A percentile compares a stretch with the other conserved stretches of the same genome.
Evolutionary conservation across 2,329 filamentous ascomycete genomes (phyloP).

Genomic region (Cercospora janseana): DNA sequence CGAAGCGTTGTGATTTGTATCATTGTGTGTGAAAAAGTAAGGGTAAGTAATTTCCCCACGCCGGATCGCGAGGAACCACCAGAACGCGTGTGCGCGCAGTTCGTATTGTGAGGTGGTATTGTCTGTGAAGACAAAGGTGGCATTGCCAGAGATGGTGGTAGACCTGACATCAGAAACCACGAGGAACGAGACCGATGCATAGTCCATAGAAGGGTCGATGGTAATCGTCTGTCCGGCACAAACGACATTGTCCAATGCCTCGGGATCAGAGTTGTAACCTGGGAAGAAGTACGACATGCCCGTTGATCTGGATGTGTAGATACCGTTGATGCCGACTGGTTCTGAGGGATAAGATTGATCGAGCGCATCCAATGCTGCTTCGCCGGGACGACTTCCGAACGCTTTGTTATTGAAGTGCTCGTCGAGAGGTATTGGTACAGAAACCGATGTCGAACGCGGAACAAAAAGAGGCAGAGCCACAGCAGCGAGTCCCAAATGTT

Average conservation of each 20-base stretch:
- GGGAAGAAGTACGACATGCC: neutral
- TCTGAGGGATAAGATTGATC: neutral
- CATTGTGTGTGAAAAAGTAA: neutral
- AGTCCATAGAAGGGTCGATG: neutral
- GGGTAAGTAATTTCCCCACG: neutral
- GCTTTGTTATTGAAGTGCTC: constrained; percentile 1
- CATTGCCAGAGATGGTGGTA: neutral
- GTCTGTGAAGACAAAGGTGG: neutral
- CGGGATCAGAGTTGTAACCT: neutral
- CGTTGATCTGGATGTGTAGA: neutral
- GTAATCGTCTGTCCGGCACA: neutral
- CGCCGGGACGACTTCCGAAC: neutral
- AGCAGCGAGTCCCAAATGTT: no score
- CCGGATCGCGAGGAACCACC: neutral
- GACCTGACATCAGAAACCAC: neutral
- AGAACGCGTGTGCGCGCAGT: neutral
- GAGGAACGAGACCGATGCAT: neutral
- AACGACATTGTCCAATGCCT: neutral
- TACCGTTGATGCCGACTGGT: neutral
- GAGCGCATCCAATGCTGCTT: neutral
- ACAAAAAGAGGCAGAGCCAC: no score
- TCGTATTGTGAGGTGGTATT: neutral
- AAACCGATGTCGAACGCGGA: no score
- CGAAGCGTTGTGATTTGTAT: neutral
- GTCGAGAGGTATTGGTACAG: neutral